Evolutionary conservation across 768 basidiomycete species (phyloP).

Genomic region (Russula lepida): DNA sequence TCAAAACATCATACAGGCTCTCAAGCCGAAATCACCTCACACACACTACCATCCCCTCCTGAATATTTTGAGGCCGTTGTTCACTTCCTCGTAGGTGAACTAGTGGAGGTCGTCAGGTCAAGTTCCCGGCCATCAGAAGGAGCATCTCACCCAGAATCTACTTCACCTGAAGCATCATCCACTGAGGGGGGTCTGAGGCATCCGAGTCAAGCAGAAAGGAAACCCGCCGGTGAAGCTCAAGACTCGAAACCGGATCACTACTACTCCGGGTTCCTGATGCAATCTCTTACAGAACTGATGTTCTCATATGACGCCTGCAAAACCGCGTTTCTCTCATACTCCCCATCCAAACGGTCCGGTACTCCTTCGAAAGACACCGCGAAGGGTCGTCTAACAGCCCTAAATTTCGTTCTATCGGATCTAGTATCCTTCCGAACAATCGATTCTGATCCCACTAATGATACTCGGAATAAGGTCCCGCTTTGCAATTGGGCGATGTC

Average conservation of each 20-base stretch:
- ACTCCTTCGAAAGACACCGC: constrained; percentile 54
- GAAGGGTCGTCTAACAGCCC: constrained; percentile 57
- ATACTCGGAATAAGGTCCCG: constrained; percentile 47
- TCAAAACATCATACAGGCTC: constrained; percentile 15
- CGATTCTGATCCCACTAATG: constrained; percentile 47
- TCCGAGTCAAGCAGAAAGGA: neutral
- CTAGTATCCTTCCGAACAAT: constrained; percentile 73
- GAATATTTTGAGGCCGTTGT: constrained; percentile 51
- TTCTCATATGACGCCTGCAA: constrained; percentile 94
- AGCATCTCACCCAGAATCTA: neutral
- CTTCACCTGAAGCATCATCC: neutral
- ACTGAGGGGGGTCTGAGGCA: neutral
- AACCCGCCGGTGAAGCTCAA: neutral
- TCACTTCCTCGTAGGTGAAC: constrained; percentile 65
- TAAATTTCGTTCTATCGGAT: constrained; percentile 77
- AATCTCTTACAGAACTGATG: constrained; percentile 82
- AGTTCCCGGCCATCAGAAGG: constrained; percentile 4
- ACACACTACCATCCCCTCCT: constrained; percentile 23
- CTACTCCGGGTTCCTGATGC: constrained; percentile 82
- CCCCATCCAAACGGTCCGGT: constrained; percentile 51
- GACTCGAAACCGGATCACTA: constrained; percentile 27
- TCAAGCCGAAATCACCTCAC: constrained; percentile 23
- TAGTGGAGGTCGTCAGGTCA: constrained; percentile 49
- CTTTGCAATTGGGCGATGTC: constrained; percentile 86
- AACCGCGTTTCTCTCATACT: constrained; percentile 72